A percentile compares a stretch with the other conserved stretches of the same genome.
Evolutionary conservation across 1,284 basidiomycete species (phyloP).

Genomic region (Ceratobasidium theobromae): DNA sequence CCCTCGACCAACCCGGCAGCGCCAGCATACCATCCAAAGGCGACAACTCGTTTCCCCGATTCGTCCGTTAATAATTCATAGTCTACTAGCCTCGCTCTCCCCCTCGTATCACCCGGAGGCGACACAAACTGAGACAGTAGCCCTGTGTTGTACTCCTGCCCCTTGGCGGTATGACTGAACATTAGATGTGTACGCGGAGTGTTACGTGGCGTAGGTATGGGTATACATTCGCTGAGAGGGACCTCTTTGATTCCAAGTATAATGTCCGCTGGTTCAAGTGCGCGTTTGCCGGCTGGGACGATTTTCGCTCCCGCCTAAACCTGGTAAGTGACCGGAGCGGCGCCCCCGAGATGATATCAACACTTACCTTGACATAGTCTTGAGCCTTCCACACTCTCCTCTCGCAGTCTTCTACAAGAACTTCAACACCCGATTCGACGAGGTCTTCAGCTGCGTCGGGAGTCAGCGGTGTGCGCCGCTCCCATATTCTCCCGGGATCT

Average conservation of each 20-base stretch:
- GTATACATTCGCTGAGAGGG: constrained; percentile 60
- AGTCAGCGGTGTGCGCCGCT: constrained; percentile 80
- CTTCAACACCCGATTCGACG: constrained; percentile 59
- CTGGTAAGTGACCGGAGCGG: not conserved
- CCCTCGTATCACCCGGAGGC: constrained; percentile 15
- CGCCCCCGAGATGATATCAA: not conserved
- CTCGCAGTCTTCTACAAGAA: constrained; percentile 75
- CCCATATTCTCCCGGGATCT: constrained; percentile 80
- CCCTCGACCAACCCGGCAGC: constrained; percentile 84
- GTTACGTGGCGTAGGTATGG: constrained; percentile 39
- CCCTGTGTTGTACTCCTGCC: constrained; percentile 80
- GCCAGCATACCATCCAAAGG: constrained; percentile 87
- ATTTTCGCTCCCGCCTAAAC: constrained; percentile 73
- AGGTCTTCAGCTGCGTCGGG: constrained; percentile 69
- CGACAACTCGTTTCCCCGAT: constrained; percentile 72
- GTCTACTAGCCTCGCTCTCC: constrained; percentile 59
- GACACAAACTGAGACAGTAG: constrained; percentile 68
- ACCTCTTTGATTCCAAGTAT: constrained; percentile 88
- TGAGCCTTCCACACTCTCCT: constrained; percentile 68
- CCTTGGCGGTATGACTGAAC: constrained; percentile 91
- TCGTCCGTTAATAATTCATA: constrained; percentile 75
- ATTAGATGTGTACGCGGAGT: constrained; percentile 69
- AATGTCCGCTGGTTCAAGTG: constrained; percentile 68
- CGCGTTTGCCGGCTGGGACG: constrained; percentile 44
- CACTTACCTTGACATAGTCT: constrained; percentile 65